Evolutionary conservation across 108 stramenopile species (phyloP).

Genomic region (Nitzschia sp.): DNA sequence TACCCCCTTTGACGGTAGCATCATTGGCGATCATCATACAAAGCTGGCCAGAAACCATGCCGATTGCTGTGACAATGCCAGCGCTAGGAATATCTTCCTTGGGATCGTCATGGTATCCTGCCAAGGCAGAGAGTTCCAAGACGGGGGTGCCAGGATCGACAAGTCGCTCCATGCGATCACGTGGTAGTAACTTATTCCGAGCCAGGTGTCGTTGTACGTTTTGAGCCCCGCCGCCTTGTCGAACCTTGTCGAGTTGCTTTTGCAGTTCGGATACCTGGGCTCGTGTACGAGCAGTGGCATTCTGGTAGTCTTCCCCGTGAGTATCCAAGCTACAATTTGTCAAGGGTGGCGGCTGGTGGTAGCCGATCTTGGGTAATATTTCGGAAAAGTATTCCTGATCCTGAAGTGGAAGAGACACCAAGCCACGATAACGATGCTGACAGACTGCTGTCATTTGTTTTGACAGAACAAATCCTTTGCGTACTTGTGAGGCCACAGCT

Average conservation of each 20-base stretch:
- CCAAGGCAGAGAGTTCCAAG: conserved; percentile 93
- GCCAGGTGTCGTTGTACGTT: conserved; percentile 76
- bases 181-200: conserved; percentile 89
- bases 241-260: conserved; percentile 22
- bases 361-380: background rate
- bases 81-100: conserved; percentile 82
- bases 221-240: conserved; percentile 54
- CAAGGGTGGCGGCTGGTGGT: conserved; percentile 26
- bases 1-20: conserved; percentile 98
- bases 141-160: conserved; percentile 94
- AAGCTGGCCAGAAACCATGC: conserved; percentile 80
- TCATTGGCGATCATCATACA: conserved; percentile 99
- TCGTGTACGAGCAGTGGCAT: conserved; percentile 39
- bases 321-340: conserved; percentile 24
- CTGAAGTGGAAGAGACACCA: background rate
- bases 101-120: conserved; percentile 64
- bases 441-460: background rate
- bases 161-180: conserved; percentile 91
- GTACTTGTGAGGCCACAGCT: background rate
- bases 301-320: conserved; percentile 21
- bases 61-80: conserved; percentile 97
- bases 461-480: background rate
- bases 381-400: too few species aligned
- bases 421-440: background rate
- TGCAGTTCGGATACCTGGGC: conserved; percentile 36